Percentiles rank a stretch among this genome's conserved stretches.
Conservation (phyloP, 129 eudicot genomes). For the Oenanthe sinensis region DNA sequence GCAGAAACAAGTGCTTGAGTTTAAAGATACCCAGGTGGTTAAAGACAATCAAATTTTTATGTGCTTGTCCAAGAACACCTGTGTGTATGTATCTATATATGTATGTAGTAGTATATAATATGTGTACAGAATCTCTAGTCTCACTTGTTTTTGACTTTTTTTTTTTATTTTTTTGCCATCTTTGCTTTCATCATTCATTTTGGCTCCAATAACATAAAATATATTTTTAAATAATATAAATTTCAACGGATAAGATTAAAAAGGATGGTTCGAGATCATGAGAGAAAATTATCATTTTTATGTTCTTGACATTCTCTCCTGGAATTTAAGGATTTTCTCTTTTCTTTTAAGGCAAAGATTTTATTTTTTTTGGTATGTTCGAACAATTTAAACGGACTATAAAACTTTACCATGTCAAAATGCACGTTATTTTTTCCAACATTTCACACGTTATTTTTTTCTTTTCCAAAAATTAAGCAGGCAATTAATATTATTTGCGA, state of each 20-base stretch:
- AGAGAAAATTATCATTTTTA: too few species aligned
- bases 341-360: too few species aligned
- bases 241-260: neutral
- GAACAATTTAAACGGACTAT: too few species aligned
- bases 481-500: too few species aligned
- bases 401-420: too few species aligned
- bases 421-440: too few species aligned
- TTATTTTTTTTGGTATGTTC: too few species aligned
- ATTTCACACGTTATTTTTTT: too few species aligned
- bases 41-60: too few species aligned
- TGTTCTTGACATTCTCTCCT: too few species aligned
- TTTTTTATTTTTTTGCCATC: neutral
- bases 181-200: neutral
- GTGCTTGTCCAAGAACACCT: neutral
- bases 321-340: too few species aligned
- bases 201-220: neutral
- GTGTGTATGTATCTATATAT: neutral
- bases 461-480: too few species aligned
- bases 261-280: neutral
- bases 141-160: slow-evolving; percentile 1
- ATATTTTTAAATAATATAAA: neutral
- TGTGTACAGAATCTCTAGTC: neutral
- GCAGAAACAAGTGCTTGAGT: neutral
- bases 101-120: neutral
- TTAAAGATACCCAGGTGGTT: neutral